Evolutionary conservation across 2,329 filamentous ascomycete genomes (phyloP), one percentile per base, ranked within the genome.

Genomic region (Ophiocordyceps sinensis): DNA sequence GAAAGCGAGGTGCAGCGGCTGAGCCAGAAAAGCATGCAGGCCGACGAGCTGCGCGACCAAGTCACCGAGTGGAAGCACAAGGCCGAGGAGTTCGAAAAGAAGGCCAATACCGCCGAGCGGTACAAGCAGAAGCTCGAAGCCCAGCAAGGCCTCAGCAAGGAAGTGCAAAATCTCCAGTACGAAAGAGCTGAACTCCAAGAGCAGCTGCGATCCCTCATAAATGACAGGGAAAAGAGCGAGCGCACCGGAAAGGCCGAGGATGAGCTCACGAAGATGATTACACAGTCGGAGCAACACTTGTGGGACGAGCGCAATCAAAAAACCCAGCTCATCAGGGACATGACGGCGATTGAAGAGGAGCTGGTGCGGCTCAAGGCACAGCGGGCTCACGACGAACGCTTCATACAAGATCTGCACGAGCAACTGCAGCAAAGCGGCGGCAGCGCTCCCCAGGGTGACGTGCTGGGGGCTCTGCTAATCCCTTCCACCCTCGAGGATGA

Each of bases 61-160:
- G 68, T 77, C 23, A 67, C 71, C 36, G 73, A 77, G 49, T 67
- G 78, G 48, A 72, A 70, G 45, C 69, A 73, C 49, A 69, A 71
- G 48, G 74, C 73, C 40, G 70, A 72, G 44, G 70, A 76, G 44
- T 62, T 79, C 12, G 65, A 69, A 40, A 76, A 75, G 53, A 77
- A 76, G 49, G 75, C 76, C 45, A 80, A 80, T 48, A 75, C 68
- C 41, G 73, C 72, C 8, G 76, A 79, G 41, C 66, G 76, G 43
- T 73, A 75, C 52, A 73, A 75, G 54, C 73, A 77, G 54, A 79
- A 80, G 57, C 64, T 80, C 13, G 73, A 77, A 51, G 65, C 66
- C 13, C 67, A 73, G 50, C 71, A 71, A 43, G 61, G 67, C 15
- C 59, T 77, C 29, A 71, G 73, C 44, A 68, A 65, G 41, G 73